phyloP scores from a whole-genome alignment of 176 grass and related monocot species.

The Musa schizocarpa region DNA sequence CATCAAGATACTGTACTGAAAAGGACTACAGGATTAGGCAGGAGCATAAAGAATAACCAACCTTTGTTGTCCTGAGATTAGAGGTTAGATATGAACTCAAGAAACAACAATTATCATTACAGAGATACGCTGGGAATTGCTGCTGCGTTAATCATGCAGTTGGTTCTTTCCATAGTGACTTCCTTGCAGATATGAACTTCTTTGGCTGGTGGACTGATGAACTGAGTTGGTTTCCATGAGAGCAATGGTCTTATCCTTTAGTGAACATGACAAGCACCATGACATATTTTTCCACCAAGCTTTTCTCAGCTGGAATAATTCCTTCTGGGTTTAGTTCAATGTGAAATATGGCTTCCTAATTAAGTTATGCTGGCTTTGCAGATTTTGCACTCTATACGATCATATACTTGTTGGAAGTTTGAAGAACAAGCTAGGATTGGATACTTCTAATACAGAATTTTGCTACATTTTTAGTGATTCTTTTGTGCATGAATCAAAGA shows the following conservation, averaged over 20 bases:
- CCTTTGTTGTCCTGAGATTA: neutral
- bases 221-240: neutral
- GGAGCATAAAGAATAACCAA: neutral
- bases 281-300: neutral
- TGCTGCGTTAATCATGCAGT: neutral
- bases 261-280: neutral
- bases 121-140: neutral
- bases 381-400: too few relatives aligned
- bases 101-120: neutral
- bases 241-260: neutral
- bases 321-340: neutral
- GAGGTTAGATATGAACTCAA: neutral
- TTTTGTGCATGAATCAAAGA: too few relatives aligned
- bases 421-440: too few relatives aligned
- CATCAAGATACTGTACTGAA: neutral
- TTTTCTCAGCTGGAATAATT: neutral
- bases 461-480: too few relatives aligned
- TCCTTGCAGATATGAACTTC: constrained; percentile 4
- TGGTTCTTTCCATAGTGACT: constrained; percentile 2
- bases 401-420: too few relatives aligned
- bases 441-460: too few relatives aligned
- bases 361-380: neutral
- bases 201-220: neutral
- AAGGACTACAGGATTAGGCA: neutral
- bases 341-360: neutral